Evolutionary conservation across 768 basidiomycete genomes (phyloP).

Genomic region (Russula sp.): DNA sequence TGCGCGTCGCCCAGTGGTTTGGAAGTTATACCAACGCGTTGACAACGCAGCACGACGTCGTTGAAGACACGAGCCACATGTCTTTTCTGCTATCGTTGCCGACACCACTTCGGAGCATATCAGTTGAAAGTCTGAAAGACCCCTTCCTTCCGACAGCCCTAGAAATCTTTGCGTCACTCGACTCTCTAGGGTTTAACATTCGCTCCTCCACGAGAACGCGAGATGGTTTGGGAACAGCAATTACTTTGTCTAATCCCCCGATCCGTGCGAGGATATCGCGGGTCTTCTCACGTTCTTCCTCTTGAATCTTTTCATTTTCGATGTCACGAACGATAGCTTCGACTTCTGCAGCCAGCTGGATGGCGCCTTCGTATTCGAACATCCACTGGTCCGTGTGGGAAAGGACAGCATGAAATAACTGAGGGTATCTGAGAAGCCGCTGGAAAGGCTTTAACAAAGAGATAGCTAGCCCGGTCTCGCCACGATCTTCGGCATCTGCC

Average conservation of each 20-base stretch:
- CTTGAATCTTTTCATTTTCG: constrained; percentile 96
- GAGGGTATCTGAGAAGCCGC: constrained; percentile 91
- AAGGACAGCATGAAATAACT: constrained; percentile 94
- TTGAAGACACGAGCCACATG: constrained; percentile 95
- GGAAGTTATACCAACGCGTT: constrained; percentile 84
- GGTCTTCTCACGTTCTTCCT: constrained; percentile 93
- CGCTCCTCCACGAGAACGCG: constrained; percentile 87
- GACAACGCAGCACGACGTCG: constrained; percentile 91
- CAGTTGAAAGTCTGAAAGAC: constrained; percentile 85
- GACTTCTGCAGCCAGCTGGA: constrained; percentile 97
- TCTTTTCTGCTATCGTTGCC: constrained; percentile 60
- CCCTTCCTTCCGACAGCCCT: constrained; percentile 76
- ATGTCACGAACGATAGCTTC: constrained; percentile 95
- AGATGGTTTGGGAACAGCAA: constrained; percentile 85
- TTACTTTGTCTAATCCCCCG: constrained; percentile 91
- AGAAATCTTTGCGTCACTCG: constrained; percentile 35
- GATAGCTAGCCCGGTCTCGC: constrained; percentile 93
- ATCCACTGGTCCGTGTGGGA: constrained; percentile 97
- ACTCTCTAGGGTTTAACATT: constrained; percentile 42
- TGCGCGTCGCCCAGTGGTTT: constrained; percentile 68
- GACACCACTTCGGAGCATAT: constrained; percentile 60
- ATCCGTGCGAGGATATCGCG: constrained; percentile 94
- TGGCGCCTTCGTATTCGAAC: constrained; percentile 93
- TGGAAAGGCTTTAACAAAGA: constrained; percentile 98
- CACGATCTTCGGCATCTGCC: constrained; percentile 73